Evolutionary conservation across 148 eudicot species (phyloP).

Genomic region (Nyssa sinensis): DNA sequence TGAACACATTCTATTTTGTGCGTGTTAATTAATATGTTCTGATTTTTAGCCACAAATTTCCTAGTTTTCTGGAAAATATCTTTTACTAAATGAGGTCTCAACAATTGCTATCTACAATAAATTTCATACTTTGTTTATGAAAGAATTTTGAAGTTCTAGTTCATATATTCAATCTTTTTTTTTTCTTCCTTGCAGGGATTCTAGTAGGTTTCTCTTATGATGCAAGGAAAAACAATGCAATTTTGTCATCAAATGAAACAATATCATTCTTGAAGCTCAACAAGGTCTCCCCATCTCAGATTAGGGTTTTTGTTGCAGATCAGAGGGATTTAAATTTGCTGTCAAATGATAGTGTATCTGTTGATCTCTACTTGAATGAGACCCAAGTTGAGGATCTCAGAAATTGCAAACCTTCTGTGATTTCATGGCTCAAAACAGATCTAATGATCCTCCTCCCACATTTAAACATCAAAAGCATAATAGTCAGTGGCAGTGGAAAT

Average conservation of each 20-base stretch:
- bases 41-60: no score
- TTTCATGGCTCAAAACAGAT: constrained; percentile 22
- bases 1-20: no score
- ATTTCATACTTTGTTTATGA: no score
- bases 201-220: constrained; percentile 23
- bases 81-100: no score
- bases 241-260: constrained; percentile 8
- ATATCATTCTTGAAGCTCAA: constrained; percentile 13
- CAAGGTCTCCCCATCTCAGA: constrained; percentile 14
- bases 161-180: background rate
- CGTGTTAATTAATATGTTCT: no score
- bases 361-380: constrained; percentile 16
- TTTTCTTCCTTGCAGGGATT: constrained; percentile 16
- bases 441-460: constrained; percentile 10
- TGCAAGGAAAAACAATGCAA: constrained; percentile 13
- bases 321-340: constrained; percentile 11
- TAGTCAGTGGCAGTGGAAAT: constrained; percentile 10
- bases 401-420: background rate
- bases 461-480: constrained; percentile 12
- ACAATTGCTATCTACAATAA: no score
- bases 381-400: constrained; percentile 12
- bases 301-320: constrained; percentile 27
- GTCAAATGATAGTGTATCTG: constrained; percentile 11
- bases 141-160: background rate
- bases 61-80: no score